Percentiles rank a stretch among this genome's conserved stretches.
phyloP scores from a whole-genome alignment of 306 rosid genomes.

The Cajanus cajan region DNA sequence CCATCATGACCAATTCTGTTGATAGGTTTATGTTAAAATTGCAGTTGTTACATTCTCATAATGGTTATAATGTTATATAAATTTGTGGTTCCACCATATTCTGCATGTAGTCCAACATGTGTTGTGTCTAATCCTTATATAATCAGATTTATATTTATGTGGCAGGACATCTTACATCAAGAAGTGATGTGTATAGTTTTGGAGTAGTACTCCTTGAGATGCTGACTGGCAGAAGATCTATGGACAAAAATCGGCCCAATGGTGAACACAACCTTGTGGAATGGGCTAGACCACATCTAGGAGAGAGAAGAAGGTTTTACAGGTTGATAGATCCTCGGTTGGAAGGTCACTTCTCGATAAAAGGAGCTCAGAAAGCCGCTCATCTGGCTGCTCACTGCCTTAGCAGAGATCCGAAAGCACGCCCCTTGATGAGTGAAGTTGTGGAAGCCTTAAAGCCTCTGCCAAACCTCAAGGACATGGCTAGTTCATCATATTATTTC shows the following conservation, averaged over 20 bases:
- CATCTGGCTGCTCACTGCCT: conserved; percentile 85
- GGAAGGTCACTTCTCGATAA: conserved; percentile 86
- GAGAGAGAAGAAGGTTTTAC: conserved; percentile 81
- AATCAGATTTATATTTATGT: conserved; percentile 18
- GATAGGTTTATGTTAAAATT: neutral
- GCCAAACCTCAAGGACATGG: conserved; percentile 93
- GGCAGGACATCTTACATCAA: conserved; percentile 89
- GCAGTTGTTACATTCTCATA: neutral
- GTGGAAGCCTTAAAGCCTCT: conserved; percentile 83
- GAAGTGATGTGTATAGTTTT: conserved; percentile 92
- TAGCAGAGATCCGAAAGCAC: conserved; percentile 71
- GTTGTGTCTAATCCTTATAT: neutral
- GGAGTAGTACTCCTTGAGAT: conserved; percentile 97
- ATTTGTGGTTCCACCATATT: neutral
- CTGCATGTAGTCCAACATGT: neutral
- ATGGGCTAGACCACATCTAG: conserved; percentile 97
- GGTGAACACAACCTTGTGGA: conserved; percentile 96
- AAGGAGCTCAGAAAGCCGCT: conserved; percentile 79
- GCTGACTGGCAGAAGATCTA: conserved; percentile 92
- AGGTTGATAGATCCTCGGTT: conserved; percentile 80
- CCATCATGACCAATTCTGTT: neutral
- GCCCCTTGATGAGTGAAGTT: conserved; percentile 85
- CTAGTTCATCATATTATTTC: conserved; percentile 90
- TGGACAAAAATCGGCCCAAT: conserved; percentile 92
- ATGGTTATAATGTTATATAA: too few species aligned